A percentile compares a stretch with the other conserved stretches of the same genome.
These are phyloP conservation scores for Crataegus laevigata DNA, from an alignment of 306 rosid genomes.

Conservation along the genomic window DNA sequence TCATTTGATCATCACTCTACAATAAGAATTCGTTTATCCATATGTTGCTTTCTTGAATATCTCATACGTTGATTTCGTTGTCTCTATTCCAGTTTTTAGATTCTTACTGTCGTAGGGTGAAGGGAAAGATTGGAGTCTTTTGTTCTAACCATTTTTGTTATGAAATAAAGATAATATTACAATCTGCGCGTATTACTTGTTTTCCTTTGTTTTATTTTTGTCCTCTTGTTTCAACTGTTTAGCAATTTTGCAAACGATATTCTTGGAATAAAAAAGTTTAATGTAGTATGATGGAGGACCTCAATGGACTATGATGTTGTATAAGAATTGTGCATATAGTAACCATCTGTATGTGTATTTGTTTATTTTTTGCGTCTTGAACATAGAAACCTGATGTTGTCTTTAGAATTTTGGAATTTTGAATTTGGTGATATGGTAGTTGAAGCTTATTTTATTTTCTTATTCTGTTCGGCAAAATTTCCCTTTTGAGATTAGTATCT, in stretches of 20 bases:
- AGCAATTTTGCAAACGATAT: not conserved
- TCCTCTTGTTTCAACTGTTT: not conserved
- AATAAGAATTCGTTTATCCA: not conserved
- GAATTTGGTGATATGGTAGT: not conserved
- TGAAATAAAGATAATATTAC: not conserved
- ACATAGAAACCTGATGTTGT: not conserved
- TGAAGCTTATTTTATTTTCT: not conserved
- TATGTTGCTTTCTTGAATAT: not conserved
- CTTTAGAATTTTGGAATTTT: not conserved
- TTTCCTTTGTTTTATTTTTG: not conserved
- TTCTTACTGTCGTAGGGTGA: not conserved
- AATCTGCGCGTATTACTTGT: not conserved
- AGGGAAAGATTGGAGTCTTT: not conserved
- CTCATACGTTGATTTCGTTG: not conserved
- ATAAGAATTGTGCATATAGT: not conserved
- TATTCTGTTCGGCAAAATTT: not conserved
- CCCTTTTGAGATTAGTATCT: not conserved
- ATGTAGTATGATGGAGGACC: not conserved
- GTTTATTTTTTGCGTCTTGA: not conserved
- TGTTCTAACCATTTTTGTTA: not conserved
- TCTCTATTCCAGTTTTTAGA: not conserved
- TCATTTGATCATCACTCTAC: not conserved
- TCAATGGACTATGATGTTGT: not conserved
- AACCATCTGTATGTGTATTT: not conserved
- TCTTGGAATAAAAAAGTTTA: not conserved